A percentile compares a stretch with the other conserved stretches of the same genome.
Conservation (phyloP, 306 rosid genomes). For the Astragalus membranaceus region DNA sequence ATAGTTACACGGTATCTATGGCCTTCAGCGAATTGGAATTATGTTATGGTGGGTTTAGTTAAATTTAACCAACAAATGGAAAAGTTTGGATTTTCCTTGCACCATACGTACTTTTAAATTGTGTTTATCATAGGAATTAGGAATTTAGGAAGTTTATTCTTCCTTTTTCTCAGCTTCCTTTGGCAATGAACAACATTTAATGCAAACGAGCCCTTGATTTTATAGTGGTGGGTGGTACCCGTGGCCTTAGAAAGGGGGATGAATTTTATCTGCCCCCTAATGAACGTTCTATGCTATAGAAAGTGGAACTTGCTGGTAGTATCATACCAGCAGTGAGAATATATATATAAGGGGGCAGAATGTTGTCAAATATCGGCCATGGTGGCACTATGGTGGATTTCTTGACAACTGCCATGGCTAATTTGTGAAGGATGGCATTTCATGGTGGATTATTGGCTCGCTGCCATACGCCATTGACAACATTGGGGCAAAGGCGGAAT, state of each 20-base stretch:
- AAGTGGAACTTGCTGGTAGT: not conserved
- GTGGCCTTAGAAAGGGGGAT: not conserved
- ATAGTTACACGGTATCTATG: not conserved
- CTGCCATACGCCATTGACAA: no score
- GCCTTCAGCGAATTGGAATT: not conserved
- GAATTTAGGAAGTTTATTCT: not conserved
- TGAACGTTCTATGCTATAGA: not conserved
- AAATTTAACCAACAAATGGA: not conserved
- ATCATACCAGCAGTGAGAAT: not conserved
- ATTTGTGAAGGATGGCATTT: no score
- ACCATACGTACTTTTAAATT: no score
- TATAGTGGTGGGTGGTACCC: not conserved
- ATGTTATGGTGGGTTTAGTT: not conserved
- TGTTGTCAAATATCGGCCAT: no score
- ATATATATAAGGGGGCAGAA: no score
- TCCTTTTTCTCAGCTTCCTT: not conserved
- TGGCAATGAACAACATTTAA: not conserved
- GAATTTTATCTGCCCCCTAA: not conserved
- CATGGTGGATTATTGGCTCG: no score
- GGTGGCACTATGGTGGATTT: no score
- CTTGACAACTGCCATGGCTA: no score
- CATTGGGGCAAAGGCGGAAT: no score
- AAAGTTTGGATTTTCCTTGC: no score
- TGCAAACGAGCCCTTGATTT: not conserved
- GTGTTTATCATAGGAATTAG: no score